phyloP scores from a whole-genome alignment of 164 flowering plant species.

The Kingdonia uniflora region DNA sequence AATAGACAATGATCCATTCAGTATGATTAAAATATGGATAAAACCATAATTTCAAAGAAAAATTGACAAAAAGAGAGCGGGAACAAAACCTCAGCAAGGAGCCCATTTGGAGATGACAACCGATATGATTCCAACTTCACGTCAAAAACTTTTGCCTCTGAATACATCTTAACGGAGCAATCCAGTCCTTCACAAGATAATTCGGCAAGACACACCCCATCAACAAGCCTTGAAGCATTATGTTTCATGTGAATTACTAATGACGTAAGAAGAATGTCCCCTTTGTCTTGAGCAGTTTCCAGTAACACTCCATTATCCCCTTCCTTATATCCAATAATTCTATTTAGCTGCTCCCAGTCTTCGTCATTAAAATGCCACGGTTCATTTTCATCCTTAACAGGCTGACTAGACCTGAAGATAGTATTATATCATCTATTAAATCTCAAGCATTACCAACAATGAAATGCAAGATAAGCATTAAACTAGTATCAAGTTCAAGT shows the following conservation, averaged over 20 bases:
- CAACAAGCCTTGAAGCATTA: constrained; percentile 83
- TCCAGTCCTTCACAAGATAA: constrained; percentile 78
- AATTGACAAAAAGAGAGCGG: background rate
- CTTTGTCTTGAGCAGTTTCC: constrained; percentile 22
- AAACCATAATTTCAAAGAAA: background rate
- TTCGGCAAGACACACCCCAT: constrained; percentile 64
- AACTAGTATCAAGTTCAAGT: constrained; percentile 7
- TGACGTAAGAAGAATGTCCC: constrained; percentile 47
- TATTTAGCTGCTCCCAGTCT: constrained; percentile 85
- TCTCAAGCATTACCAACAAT: constrained; percentile 9
- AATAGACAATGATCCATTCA: constrained; percentile 4
- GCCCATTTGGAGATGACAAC: constrained; percentile 82
- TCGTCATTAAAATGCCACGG: constrained; percentile 57
- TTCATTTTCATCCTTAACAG: constrained; percentile 54
- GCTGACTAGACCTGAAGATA: constrained; percentile 42
- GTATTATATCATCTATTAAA: constrained; percentile 3
- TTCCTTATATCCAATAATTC: constrained; percentile 87
- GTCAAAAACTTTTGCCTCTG: constrained; percentile 77
- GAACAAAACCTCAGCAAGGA: constrained; percentile 71
- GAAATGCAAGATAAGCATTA: constrained; percentile 1
- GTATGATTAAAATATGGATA: background rate
- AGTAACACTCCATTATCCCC: constrained; percentile 39
- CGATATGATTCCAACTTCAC: constrained; percentile 78
- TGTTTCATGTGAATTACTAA: constrained; percentile 80
- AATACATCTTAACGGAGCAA: constrained; percentile 64